Percentiles rank a stretch among this genome's conserved stretches.
phyloP scores from a whole-genome alignment of 768 basidiomycete genomes.

The Galerina sulciceps region DNA sequence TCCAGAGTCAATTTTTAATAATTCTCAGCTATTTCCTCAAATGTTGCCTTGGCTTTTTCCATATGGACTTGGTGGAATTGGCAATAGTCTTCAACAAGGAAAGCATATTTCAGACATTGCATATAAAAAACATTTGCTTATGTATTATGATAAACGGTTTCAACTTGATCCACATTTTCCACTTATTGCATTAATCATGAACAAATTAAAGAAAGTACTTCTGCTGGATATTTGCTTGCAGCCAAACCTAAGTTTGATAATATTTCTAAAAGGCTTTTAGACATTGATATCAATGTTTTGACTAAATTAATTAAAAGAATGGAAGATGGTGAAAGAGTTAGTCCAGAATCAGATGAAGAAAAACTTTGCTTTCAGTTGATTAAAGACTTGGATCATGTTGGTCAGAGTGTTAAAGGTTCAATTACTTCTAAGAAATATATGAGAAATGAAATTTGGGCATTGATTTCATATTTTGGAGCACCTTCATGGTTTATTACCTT shows the following conservation, averaged over 20 bases:
- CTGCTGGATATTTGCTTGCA: conserved; percentile 28
- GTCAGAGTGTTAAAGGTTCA: conserved; percentile 22
- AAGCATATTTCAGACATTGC: conserved; percentile 12
- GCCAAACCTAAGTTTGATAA: conserved; percentile 26
- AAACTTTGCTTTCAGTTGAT: conserved; percentile 25
- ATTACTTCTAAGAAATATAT: conserved; percentile 27
- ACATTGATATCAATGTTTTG: conserved; percentile 26
- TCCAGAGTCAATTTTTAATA: conserved; percentile 35
- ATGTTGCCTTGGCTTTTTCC: conserved; percentile 46
- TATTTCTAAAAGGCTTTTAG: conserved; percentile 25
- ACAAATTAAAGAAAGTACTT: conserved; percentile 34
- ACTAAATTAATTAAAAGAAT: conserved; percentile 21
- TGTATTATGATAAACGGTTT: conserved; percentile 46
- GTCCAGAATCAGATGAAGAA: conserved; percentile 21
- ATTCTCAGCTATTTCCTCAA: conserved; percentile 41
- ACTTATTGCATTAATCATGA: conserved; percentile 41
- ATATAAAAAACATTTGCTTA: conserved; percentile 32
- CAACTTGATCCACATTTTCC: conserved; percentile 37
- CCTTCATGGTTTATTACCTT: conserved; percentile 36
- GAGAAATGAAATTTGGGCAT: conserved; percentile 34
- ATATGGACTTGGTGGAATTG: conserved; percentile 38
- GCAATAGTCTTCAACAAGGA: background rate
- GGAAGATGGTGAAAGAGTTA: conserved; percentile 24
- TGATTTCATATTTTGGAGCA: conserved; percentile 25
- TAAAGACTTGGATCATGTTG: conserved; percentile 28